phyloP scores from a whole-genome alignment of 768 basidiomycete genomes.

The Lactarius deliciosus region DNA sequence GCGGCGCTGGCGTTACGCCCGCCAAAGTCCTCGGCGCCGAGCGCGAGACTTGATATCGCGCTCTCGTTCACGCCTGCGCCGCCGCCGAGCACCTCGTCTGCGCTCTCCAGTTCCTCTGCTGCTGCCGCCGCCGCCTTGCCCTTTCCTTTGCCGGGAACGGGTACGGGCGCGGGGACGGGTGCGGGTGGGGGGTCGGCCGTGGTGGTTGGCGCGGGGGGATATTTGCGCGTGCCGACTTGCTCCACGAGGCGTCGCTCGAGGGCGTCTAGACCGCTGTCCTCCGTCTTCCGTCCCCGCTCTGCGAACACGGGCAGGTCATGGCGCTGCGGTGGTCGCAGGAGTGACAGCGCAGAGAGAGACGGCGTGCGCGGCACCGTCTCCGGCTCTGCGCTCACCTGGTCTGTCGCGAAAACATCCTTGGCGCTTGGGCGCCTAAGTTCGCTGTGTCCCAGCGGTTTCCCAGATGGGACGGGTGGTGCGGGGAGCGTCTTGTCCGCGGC shows the following conservation, averaged over 20 bases:
- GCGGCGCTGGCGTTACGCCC: constrained; percentile 39
- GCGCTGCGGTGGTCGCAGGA: constrained; percentile 33
- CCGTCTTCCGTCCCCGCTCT: constrained; percentile 4
- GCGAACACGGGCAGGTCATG: constrained; percentile 2
- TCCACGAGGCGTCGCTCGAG: constrained; percentile 65
- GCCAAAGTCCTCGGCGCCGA: constrained; percentile 35
- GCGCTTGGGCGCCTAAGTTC: constrained; percentile 32
- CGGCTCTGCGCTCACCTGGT: neutral
- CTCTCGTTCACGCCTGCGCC: constrained; percentile 40
- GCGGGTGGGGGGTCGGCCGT: constrained; percentile 2
- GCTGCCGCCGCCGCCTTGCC: neutral
- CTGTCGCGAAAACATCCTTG: constrained; percentile 37
- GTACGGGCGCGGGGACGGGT: constrained; percentile 7
- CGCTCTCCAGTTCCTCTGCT: neutral
- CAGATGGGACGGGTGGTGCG: constrained; percentile 53
- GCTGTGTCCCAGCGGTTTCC: constrained; percentile 34
- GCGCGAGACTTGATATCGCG: constrained; percentile 49
- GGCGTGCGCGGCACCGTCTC: constrained; percentile 30
- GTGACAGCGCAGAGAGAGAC: constrained; percentile 35
- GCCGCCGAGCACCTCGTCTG: neutral
- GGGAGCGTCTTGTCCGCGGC: constrained; percentile 60
- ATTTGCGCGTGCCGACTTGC: constrained; percentile 68
- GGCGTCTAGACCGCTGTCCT: constrained; percentile 67
- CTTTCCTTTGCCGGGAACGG: constrained; percentile 13
- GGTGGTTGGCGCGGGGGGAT: constrained; percentile 29